Evolutionary conservation across 129 eudicot species (phyloP).

Genomic region (Apium graveolens): DNA sequence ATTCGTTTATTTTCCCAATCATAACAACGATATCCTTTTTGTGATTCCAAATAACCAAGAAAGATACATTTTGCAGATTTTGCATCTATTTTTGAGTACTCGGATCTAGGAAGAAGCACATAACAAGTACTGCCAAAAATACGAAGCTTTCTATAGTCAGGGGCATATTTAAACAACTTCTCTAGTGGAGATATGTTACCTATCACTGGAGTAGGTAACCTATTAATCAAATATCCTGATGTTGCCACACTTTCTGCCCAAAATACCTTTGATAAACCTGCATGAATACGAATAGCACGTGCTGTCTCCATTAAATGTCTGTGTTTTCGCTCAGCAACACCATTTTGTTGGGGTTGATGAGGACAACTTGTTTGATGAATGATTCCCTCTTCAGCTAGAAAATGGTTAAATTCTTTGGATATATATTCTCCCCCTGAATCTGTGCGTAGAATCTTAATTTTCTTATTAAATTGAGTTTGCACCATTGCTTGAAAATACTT

Average conservation of each 20-base stretch:
- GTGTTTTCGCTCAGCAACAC: not conserved
- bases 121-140: not conserved
- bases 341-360: slow-evolving; percentile 3
- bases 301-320: not conserved
- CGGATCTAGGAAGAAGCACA: not conserved
- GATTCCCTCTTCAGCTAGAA: not conserved
- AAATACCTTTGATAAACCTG: not conserved
- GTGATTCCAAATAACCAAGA: no score
- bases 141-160: not conserved
- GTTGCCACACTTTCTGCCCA: not conserved
- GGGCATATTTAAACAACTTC: not conserved
- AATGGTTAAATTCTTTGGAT: not conserved
- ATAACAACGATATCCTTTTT: no score
- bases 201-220: not conserved
- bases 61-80: not conserved
- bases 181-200: not conserved
- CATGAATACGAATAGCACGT: not conserved
- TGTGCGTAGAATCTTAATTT: no score
- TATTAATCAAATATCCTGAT: not conserved
- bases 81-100: not conserved
- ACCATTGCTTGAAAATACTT: not conserved
- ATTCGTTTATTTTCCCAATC: no score
- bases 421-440: no score
- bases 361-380: not conserved
- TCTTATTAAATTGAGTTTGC: no score